Conservation (phyloP, 1,284 basidiomycete species). For the Austroboletus novae-zelandiae region DNA sequence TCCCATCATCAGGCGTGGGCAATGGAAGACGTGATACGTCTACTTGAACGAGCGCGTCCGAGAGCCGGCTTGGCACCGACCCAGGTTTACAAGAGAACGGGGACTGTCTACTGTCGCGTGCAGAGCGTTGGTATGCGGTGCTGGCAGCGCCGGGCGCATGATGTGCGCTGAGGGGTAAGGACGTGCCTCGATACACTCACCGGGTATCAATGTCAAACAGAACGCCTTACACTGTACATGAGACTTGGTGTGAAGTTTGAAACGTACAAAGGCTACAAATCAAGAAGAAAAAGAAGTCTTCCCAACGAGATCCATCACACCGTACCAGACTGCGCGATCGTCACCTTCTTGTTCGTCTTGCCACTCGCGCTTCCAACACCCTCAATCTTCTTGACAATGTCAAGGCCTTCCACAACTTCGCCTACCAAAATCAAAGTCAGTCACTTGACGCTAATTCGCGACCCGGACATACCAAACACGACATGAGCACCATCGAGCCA, state of each 20-base stretch:
- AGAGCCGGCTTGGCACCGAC: constrained; percentile 6
- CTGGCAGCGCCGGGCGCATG: neutral
- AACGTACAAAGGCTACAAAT: too few species aligned
- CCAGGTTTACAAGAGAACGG: too few species aligned
- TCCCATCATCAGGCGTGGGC: neutral
- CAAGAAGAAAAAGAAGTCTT: too few species aligned
- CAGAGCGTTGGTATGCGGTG: neutral
- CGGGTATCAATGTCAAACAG: neutral
- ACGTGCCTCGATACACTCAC: constrained; percentile 7
- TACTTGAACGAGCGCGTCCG: constrained; percentile 1
- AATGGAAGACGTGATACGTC: neutral
- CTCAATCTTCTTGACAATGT: constrained; percentile 70
- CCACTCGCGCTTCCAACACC: constrained; percentile 49
- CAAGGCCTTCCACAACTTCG: constrained; percentile 62
- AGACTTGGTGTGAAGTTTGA: neutral
- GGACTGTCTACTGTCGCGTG: neutral
- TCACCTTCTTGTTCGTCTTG: constrained; percentile 44
- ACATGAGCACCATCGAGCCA: constrained; percentile 81
- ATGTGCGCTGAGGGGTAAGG: constrained; percentile 4
- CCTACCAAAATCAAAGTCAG: constrained; percentile 32
- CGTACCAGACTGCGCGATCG: constrained; percentile 53
- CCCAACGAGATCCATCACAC: constrained; percentile 35
- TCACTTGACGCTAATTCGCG: neutral
- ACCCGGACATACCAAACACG: constrained; percentile 63
- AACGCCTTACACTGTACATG: constrained; percentile 14